Evolutionary conservation across 2,329 filamentous ascomycete species (phyloP), one percentile per base, ranked within the genome.

Genomic region (Pseudocercospora crystallina): DNA sequence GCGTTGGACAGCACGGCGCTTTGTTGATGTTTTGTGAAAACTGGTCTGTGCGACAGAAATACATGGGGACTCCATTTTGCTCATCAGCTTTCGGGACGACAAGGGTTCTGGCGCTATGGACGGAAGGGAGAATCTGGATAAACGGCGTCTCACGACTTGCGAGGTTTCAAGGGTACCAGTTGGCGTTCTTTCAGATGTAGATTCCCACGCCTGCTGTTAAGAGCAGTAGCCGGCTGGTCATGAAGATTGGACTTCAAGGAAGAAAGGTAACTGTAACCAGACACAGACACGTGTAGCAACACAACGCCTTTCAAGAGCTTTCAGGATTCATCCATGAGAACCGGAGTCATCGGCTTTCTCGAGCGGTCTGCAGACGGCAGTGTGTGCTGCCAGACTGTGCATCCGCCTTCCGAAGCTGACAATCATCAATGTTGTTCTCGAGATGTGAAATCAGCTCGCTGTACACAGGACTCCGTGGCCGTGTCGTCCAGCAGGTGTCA

Each of bases 141-240:
- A 40, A 35, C 33, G 53, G 42, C 46, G 53, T 53, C 53, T 53
- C 53, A 56, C 53, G 53, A 56, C 53, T 44, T 29, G 13, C 33
- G 29, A n/a, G 34, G 12, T 46, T 32, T 17, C 34, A 26, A 26
- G 7, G 20, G 20, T 7, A 7, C 20, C 20, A 7, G 20, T 26
- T 7, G 20, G 20, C 20, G 20, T 4, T 26, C 20, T 26, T 26
- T 26, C 20, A 26, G 20, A 26, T 26, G 20, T 26, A 7, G 3
- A 26, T 26, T 26, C n/a, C n/a, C n/a, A n/a, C n/a, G n/a, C n/a
- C n/a, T n/a, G n/a, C n/a, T n/a, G n/a, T n/a, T n/a, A n/a, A n/a
- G 20, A 26, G 3, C 4, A 26, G 20, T 7, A 26, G 20, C 7
- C 20, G 20, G 20, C 20, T 26, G 20, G 20, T 26, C 20, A 26